Evolutionary conservation across 768 basidiomycete species (phyloP), one percentile per base, ranked within the genome.

Genomic region (Boletus reticuloceps): DNA sequence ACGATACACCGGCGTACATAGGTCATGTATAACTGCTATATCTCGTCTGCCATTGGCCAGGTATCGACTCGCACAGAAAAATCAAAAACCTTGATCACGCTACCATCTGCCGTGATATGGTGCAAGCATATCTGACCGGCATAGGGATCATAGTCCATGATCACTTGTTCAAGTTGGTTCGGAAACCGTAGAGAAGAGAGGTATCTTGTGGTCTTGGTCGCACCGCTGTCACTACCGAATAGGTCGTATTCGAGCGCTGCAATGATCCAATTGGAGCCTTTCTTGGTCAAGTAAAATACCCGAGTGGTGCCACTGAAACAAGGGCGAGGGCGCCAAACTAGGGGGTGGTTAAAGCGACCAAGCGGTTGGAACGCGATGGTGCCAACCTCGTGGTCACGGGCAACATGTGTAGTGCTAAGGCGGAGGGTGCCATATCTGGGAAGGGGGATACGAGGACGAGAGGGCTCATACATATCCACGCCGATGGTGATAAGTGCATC

Each of bases 61-160:
- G 27, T 29, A 29, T 29, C 9, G 27, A 27, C 27, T 8, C 1
- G 27, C 27, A 44, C 50, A 22, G 43, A 56, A 34, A 65, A 47
- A 50, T 65, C 64, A 12, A 47, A 40, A 16, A 67, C 27, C 43
- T 65, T 56, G 10, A 65, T 51, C 17, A 41, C 34, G 1, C 42
- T 32, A 16, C 46, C 42, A 39, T 36, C 51, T 19, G 36, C 12
- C 44, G 39, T 40, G 6, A 5, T 0, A 27, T 8, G 44, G 32
- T 16, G 47, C 3, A 67, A 10, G 27, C 59, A 64, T 20, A 66
- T 37, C 36, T 53, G 53, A 3, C 64, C 65, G 1, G 39, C 47
- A 45, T 67, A 66, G 8, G 63, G 55, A 50, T 66, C 65, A 37
- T 61, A 67, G 44, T 67, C 62, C 36, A 37, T 19, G n/a, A 65